Evolutionary conservation across 177 flowering plant genomes (phyloP).

Genomic region (Vitis hybrid): DNA sequence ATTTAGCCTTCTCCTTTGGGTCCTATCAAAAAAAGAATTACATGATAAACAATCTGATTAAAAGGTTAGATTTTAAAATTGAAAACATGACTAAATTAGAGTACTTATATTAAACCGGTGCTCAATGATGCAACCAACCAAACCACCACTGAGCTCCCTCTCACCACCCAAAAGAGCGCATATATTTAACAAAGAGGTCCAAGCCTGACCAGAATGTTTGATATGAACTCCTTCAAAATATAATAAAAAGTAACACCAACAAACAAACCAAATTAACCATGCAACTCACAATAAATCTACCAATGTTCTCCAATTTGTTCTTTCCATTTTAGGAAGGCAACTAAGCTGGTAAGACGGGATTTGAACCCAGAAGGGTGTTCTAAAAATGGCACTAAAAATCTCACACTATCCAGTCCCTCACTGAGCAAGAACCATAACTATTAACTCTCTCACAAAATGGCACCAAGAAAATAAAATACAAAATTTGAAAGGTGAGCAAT

Average conservation of each 20-base stretch:
- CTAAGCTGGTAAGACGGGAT: too few relatives aligned
- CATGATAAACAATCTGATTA: neutral
- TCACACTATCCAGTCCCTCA: too few relatives aligned
- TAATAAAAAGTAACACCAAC: neutral
- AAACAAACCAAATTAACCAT: neutral
- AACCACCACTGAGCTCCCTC: neutral
- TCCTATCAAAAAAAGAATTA: slow-evolving; percentile 51
- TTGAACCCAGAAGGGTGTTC: too few relatives aligned
- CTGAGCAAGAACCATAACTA: too few relatives aligned
- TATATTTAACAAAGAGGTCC: neutral
- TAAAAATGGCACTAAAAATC: too few relatives aligned
- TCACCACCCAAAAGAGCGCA: neutral
- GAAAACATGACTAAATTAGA: neutral
- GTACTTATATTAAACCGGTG: neutral
- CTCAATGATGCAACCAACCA: neutral
- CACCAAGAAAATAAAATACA: too few relatives aligned
- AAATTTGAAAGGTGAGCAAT: too few relatives aligned
- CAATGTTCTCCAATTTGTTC: neutral
- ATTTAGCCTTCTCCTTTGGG: slow-evolving; percentile 96
- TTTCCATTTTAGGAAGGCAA: neutral
- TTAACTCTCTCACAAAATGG: too few relatives aligned
- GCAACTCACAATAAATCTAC: neutral
- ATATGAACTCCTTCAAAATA: neutral
- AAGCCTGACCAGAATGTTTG: too few relatives aligned
- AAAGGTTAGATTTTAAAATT: neutral